Conservation (phyloP, 2,329 filamentous ascomycete species). For the Stemphylium beticola region DNA sequence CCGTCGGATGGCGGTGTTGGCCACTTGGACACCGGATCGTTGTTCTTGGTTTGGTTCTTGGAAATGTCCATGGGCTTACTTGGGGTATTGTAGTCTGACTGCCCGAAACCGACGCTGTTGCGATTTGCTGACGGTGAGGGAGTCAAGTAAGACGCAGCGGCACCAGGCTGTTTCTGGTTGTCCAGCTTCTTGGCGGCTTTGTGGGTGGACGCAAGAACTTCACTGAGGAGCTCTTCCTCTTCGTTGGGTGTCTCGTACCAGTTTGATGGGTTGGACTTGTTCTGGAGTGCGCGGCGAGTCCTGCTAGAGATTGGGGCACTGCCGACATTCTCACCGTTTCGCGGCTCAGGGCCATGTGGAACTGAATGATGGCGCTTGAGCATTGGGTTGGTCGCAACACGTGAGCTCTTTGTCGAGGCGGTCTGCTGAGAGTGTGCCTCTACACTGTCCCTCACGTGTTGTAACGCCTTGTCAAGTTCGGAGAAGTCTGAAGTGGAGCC, state of each 20-base stretch:
- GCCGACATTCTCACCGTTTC: slow-evolving; percentile 64
- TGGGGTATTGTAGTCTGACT: slow-evolving; percentile 64
- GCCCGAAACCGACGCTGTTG: slow-evolving; percentile 76
- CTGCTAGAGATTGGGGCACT: slow-evolving; percentile 73
- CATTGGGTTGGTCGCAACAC: slow-evolving; percentile 53
- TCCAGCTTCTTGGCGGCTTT: slow-evolving; percentile 76
- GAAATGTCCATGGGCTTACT: slow-evolving; percentile 75
- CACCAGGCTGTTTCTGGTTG: slow-evolving; percentile 56
- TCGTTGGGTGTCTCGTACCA: slow-evolving; percentile 95
- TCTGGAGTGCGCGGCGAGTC: slow-evolving; percentile 75
- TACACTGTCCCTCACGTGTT: slow-evolving; percentile 65
- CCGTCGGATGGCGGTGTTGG: slow-evolving; percentile 96
- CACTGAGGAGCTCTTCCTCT: slow-evolving; percentile 93
- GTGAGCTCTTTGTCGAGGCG: slow-evolving; percentile 39
- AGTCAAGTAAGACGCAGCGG: slow-evolving; percentile 69
- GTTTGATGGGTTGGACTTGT: slow-evolving; percentile 74
- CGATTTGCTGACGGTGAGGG: slow-evolving; percentile 83
- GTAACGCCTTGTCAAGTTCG: slow-evolving; percentile 66
- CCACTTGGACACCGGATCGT: slow-evolving; percentile 72
- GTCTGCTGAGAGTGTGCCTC: slow-evolving; percentile 52
- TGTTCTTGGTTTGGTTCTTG: slow-evolving; percentile 49
- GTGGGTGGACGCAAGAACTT: slow-evolving; percentile 79
- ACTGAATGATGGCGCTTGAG: slow-evolving; percentile 58
- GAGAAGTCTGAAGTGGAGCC: slow-evolving; percentile 60
- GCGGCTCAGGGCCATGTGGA: slow-evolving; percentile 52